Conservation (phyloP, 441 rosid genomes). For the Populus trichocarpa region DNA sequence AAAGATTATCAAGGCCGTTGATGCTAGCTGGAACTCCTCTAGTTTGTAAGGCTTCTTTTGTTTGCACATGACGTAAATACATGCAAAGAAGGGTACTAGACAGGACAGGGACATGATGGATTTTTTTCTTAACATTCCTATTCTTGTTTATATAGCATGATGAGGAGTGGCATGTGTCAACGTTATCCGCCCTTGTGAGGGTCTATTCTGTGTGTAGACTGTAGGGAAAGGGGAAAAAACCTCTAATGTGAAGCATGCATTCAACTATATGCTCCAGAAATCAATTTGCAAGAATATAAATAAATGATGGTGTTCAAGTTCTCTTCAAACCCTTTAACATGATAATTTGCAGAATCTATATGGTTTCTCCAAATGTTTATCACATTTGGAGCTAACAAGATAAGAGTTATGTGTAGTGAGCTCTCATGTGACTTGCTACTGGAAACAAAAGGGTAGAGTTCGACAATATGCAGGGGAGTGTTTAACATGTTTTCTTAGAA, state of each 20-base stretch:
- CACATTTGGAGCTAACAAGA: background rate
- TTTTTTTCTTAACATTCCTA: background rate
- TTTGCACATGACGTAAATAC: background rate
- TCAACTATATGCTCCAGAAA: background rate
- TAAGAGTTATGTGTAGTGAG: background rate
- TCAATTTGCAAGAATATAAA: background rate
- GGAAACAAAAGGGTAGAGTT: background rate
- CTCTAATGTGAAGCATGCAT: background rate
- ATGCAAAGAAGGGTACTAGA: background rate
- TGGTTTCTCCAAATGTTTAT: background rate
- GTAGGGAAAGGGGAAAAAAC: background rate
- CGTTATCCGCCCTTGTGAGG: background rate
- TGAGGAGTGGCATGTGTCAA: background rate
- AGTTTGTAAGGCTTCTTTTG: conserved; percentile 31
- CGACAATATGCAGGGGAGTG: no score
- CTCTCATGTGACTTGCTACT: background rate
- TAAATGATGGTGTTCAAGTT: background rate
- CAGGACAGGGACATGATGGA: background rate
- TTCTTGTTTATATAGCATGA: background rate
- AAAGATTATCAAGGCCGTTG: conserved; percentile 51
- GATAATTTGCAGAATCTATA: background rate
- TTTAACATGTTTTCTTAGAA: no score
- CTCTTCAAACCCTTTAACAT: background rate
- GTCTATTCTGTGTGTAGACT: background rate
- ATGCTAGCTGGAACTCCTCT: conserved; percentile 76